phyloP scores from a whole-genome alignment of 371 early-diverging fungal species.

The Lichtheimia ornata region DNA sequence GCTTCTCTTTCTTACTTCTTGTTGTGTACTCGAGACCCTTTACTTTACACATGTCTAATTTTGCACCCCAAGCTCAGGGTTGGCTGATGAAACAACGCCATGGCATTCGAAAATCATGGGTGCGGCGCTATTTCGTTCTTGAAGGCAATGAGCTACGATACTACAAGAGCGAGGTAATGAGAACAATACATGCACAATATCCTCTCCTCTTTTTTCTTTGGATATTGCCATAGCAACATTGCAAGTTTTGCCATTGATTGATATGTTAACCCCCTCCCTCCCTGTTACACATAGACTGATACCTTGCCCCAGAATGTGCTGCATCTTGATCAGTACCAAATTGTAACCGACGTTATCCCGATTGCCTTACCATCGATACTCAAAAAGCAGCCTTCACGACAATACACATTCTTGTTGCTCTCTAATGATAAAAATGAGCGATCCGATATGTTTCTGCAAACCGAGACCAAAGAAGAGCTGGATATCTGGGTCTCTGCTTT shows the following conservation, averaged over 20 bases:
- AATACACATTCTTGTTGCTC: constrained; percentile 29
- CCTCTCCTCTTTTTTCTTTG: not conserved
- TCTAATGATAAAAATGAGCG: constrained; percentile 36
- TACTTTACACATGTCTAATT: not conserved
- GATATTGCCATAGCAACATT: not conserved
- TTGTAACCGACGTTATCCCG: constrained; percentile 22
- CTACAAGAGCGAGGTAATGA: constrained; percentile 23
- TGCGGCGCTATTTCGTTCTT: constrained; percentile 25
- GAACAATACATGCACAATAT: constrained; percentile 19
- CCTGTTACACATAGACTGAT: constrained; percentile 28
- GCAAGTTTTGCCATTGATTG: not conserved
- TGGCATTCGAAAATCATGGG: constrained; percentile 31
- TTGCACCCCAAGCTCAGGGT: constrained; percentile 20
- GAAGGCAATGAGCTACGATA: constrained; percentile 24
- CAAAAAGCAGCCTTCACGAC: constrained; percentile 18
- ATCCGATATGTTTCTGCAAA: constrained; percentile 40
- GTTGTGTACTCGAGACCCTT: too few relatives aligned
- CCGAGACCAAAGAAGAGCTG: constrained; percentile 25
- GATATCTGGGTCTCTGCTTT: constrained; percentile 28
- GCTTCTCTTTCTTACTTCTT: too few relatives aligned
- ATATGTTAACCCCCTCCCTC: not conserved
- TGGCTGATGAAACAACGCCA: constrained; percentile 47
- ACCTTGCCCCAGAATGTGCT: constrained; percentile 26
- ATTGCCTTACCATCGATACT: constrained; percentile 8
- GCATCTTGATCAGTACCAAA: constrained; percentile 32